Evolutionary conservation across 2,329 filamentous ascomycete species (phyloP).

Genomic region (Colletotrichum sp.): DNA sequence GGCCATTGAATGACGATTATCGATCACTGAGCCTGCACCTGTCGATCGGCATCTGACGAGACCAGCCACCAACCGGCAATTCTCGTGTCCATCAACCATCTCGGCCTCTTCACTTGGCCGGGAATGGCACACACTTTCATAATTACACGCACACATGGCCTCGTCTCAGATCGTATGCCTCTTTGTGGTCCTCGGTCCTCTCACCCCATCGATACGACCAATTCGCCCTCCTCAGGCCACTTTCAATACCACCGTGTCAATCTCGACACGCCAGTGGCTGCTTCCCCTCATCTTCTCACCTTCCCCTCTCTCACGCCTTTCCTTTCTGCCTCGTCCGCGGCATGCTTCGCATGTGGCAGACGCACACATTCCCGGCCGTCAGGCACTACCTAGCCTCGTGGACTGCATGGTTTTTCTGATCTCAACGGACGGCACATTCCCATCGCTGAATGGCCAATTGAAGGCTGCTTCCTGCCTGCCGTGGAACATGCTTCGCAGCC

Average conservation of each 20-base stretch:
- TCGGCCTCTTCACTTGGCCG: neutral
- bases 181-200: neutral
- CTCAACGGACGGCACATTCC: neutral
- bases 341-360: conserved; percentile 19
- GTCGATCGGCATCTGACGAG: conserved; percentile 13
- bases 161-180: neutral
- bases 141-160: neutral
- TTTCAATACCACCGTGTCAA: conserved; percentile 5
- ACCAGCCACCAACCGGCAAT: neutral
- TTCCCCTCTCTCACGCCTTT: neutral
- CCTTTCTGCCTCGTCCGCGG: neutral
- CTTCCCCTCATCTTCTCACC: neutral
- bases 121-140: neutral
- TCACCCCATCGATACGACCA: neutral
- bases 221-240: neutral
- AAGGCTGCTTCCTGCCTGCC: neutral
- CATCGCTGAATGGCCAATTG: neutral
- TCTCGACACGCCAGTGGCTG: neutral
- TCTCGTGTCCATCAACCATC: neutral
- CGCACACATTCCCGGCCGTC: neutral
- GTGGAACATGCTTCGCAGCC: neutral
- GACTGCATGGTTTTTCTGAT: neutral
- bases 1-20: neutral
- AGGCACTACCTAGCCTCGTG: neutral
- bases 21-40: neutral